Percentiles rank a stretch among this genome's conserved stretches.
These are phyloP conservation scores for Hymenoscyphus albidus DNA, from an alignment of 2,329 filamentous ascomycete species.

Conservation along the genomic window DNA sequence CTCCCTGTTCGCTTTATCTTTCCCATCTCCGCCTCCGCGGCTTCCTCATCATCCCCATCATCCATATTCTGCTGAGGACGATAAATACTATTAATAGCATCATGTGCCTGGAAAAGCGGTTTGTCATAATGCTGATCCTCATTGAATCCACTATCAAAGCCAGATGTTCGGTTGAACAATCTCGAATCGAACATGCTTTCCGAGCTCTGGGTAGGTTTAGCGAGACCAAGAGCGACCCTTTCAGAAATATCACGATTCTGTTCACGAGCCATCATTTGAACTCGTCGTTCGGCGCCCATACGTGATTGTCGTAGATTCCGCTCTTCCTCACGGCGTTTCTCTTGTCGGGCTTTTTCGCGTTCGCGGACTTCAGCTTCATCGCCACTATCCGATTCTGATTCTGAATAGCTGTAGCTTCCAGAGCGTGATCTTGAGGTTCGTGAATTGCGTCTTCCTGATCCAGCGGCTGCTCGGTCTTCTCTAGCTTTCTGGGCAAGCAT, in stretches of 20 bases:
- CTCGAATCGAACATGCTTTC: slow-evolving; percentile 97
- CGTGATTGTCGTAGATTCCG: slow-evolving; percentile 86
- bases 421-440: slow-evolving; percentile 39
- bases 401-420: slow-evolving; percentile 51
- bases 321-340: slow-evolving; percentile 78
- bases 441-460: slow-evolving; percentile 43
- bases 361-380: slow-evolving; percentile 68
- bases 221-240: slow-evolving; percentile 89
- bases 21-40: slow-evolving; percentile 77
- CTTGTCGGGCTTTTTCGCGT: slow-evolving; percentile 71
- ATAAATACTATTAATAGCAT: slow-evolving; percentile 93
- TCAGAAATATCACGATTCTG: slow-evolving; percentile 97
- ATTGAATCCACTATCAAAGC: slow-evolving; percentile 90
- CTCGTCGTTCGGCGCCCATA: slow-evolving; percentile 88
- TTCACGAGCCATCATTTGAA: slow-evolving; percentile 90
- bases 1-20: slow-evolving; percentile 81
- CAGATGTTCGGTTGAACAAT: slow-evolving; percentile 89
- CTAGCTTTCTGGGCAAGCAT: slow-evolving; percentile 86
- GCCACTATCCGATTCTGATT: slow-evolving; percentile 38
- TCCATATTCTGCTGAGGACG: slow-evolving; percentile 71
- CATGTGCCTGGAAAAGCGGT: slow-evolving; percentile 91
- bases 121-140: slow-evolving; percentile 98
- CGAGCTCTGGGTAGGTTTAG: slow-evolving; percentile 86
- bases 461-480: slow-evolving; percentile 65
- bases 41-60: slow-evolving; percentile 73